Percentiles rank a stretch among this genome's conserved stretches.
Evolutionary conservation across 148 eudicot species (phyloP).

Genomic region (Diospyros lotus): DNA sequence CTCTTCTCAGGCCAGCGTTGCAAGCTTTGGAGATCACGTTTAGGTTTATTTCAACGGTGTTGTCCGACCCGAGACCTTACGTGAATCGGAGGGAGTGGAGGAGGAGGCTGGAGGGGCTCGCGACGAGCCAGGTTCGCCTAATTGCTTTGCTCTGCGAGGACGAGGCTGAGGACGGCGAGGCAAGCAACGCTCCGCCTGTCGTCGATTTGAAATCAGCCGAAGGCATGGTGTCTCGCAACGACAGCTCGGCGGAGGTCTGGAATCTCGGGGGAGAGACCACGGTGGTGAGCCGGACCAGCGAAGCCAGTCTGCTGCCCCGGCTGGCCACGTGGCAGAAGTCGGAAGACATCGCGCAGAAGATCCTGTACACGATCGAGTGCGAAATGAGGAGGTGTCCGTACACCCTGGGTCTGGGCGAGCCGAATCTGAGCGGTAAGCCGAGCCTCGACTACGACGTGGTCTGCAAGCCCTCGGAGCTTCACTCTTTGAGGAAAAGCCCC

Average conservation of each 20-base stretch:
- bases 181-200: constrained; percentile 40
- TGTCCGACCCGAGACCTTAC: constrained; percentile 61
- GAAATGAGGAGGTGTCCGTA: constrained; percentile 51
- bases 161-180: constrained; percentile 24
- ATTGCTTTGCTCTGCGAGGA: constrained; percentile 50
- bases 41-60: constrained; percentile 52
- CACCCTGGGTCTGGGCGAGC: constrained; percentile 76
- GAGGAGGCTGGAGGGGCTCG: constrained; percentile 47
- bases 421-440: constrained; percentile 61
- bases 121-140: constrained; percentile 44
- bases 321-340: constrained; percentile 60
- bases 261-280: constrained; percentile 34
- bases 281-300: constrained; percentile 53
- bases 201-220: constrained; percentile 35
- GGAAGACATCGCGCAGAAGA: constrained; percentile 37
- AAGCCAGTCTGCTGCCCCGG: constrained; percentile 51
- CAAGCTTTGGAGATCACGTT: constrained; percentile 66
- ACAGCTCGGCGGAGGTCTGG: constrained; percentile 65
- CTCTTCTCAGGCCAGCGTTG: constrained; percentile 55
- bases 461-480: constrained; percentile 59
- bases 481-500: constrained; percentile 40
- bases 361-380: constrained; percentile 53
- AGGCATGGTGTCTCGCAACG: constrained; percentile 45
- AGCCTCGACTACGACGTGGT: constrained; percentile 58
- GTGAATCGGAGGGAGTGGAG: constrained; percentile 52